Percentiles rank a stretch among this genome's conserved stretches.
Conservation (phyloP, 257 asterid species). For the Nicotiana knightiana region DNA sequence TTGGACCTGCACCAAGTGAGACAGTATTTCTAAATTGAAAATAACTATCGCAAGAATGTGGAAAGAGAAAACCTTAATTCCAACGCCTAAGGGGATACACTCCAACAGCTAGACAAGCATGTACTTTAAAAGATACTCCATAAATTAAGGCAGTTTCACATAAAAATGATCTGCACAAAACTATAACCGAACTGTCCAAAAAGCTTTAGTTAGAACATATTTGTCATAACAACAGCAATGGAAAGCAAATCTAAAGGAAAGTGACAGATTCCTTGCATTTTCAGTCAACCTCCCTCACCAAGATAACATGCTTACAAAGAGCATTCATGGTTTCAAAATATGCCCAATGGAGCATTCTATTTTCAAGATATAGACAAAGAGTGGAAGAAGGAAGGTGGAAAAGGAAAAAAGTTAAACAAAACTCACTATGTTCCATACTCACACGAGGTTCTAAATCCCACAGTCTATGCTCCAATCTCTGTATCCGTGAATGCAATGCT, state of each 20-base stretch:
- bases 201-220: neutral
- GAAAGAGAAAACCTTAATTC: neutral
- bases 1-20: conserved; percentile 64
- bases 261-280: neutral
- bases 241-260: neutral
- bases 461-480: conserved; percentile 67
- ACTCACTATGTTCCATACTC: conserved; percentile 50
- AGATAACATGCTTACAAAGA: neutral
- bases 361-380: neutral
- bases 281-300: neutral
- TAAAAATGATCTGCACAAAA: neutral
- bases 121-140: neutral
- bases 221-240: neutral
- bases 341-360: neutral
- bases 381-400: neutral
- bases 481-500: conserved; percentile 88
- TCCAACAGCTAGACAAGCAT: neutral
- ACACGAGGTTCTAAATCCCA: conserved; percentile 95
- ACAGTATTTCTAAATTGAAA: neutral
- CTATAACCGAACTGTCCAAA: too few species aligned
- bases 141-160: neutral
- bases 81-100: neutral
- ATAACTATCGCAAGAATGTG: neutral
- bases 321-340: neutral
- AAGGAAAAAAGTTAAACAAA: neutral